Conservation (phyloP, 371 early-diverging fungal species). For the Syncephalastrum monosporum region DNA sequence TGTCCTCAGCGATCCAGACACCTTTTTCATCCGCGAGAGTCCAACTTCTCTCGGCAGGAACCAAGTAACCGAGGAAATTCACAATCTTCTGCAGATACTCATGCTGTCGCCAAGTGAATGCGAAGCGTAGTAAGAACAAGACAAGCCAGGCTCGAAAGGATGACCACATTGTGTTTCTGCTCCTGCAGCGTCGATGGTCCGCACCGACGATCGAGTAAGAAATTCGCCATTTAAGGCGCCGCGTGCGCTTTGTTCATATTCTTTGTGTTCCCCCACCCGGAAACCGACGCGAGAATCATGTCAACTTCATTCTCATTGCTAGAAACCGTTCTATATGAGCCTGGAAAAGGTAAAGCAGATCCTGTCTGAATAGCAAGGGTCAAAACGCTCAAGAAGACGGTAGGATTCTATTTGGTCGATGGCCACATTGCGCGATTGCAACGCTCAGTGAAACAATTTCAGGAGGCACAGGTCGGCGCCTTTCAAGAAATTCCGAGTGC, state of each 20-base stretch:
- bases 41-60: conserved; percentile 14
- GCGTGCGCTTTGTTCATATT: too few species aligned
- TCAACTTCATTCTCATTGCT: conserved; percentile 30
- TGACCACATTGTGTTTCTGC: too few species aligned
- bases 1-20: conserved; percentile 36
- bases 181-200: too few species aligned
- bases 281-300: too few species aligned
- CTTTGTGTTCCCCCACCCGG: too few species aligned
- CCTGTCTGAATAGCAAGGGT: conserved; percentile 4
- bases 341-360: conserved; percentile 32
- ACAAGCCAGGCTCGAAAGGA: conserved; percentile 10
- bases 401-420: conserved; percentile 36
- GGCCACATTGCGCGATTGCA: conserved; percentile 24
- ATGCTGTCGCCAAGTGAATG: conserved; percentile 9
- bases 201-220: too few species aligned
- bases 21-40: conserved; percentile 11
- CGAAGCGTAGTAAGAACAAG: conserved; percentile 13
- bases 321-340: conserved; percentile 56
- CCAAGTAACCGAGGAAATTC: conserved; percentile 6
- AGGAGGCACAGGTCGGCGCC: conserved; percentile 6
- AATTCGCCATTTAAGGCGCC: too few species aligned
- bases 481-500: conserved; percentile 28
- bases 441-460: conserved; percentile 21
- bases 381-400: conserved; percentile 3
- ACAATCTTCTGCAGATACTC: conserved; percentile 8